Conservation (phyloP, 495 filamentous ascomycete genomes). For the Xylaria grammica region DNA sequence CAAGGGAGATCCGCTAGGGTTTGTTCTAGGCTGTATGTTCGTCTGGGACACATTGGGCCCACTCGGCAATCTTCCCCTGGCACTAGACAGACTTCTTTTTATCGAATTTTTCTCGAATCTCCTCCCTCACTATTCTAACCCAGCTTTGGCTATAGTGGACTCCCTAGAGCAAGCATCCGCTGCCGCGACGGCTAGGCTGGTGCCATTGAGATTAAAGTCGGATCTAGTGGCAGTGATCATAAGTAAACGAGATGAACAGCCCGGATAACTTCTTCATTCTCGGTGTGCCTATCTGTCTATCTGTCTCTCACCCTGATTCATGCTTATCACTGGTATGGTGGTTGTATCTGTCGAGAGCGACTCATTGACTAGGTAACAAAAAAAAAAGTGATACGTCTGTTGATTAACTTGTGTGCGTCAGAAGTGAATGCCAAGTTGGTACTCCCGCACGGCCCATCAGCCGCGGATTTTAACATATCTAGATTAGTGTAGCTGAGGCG, state of each 20-base stretch:
- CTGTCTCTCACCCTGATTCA: conserved; percentile 1
- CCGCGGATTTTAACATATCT: conserved; percentile 15
- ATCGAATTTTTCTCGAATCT: conserved; percentile 44
- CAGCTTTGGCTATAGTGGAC: conserved; percentile 8
- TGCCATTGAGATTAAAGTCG: conserved; percentile 13
- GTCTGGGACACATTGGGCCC: conserved; percentile 31
- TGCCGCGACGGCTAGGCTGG: conserved; percentile 23
- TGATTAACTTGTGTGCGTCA: not conserved
- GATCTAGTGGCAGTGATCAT: conserved; percentile 15
- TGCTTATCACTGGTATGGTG: not conserved
- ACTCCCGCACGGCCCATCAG: conserved; percentile 5
- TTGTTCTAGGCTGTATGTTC: conserved; percentile 24
- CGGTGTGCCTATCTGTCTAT: not conserved
- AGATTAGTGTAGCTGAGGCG: conserved; percentile 19
- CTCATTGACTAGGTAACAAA: not conserved
- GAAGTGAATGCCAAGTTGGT: not conserved
- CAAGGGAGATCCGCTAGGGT: conserved; percentile 35
- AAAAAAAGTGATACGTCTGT: conserved; percentile 11
- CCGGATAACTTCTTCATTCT: not conserved
- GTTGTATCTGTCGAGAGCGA: not conserved
- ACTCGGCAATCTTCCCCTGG: conserved; percentile 43
- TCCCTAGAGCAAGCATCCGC: conserved; percentile 19
- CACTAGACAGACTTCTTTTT: conserved; percentile 35
- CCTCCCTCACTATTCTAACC: conserved; percentile 23
- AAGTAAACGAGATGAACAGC: conserved; percentile 18